phyloP scores from a whole-genome alignment of 495 filamentous ascomycete species.

The Aspergillus ellipticus region DNA sequence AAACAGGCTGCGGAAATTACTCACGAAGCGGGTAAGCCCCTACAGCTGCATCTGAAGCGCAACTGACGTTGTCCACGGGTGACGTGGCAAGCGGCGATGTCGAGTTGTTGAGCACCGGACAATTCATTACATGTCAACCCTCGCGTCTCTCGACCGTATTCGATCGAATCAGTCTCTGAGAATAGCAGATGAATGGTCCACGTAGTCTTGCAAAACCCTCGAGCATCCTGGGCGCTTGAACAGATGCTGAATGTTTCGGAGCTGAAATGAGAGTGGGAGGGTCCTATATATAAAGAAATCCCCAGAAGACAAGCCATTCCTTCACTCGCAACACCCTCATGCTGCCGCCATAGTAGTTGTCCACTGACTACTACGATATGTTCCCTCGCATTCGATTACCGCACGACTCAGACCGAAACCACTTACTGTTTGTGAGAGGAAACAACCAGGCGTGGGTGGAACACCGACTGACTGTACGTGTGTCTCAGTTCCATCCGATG shows the following conservation, averaged over 20 bases:
- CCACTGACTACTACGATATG: neutral
- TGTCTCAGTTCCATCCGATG: too few species aligned
- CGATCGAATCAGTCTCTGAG: conserved; percentile 18
- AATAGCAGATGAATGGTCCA: conserved; percentile 27
- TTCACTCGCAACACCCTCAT: neutral
- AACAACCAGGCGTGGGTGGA: too few species aligned
- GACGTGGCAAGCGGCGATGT: conserved; percentile 39
- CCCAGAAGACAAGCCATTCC: neutral
- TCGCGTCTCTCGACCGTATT: conserved; percentile 17
- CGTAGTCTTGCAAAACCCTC: conserved; percentile 24
- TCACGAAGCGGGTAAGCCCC: conserved; percentile 12
- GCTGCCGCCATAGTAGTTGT: neutral
- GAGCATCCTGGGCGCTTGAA: conserved; percentile 5
- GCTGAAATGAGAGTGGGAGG: too few species aligned
- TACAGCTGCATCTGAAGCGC: conserved; percentile 23
- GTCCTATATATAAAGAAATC: neutral
- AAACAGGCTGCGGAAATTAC: neutral
- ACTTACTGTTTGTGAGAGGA: too few species aligned
- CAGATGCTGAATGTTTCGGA: conserved; percentile 4
- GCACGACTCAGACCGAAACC: neutral
- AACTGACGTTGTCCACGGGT: conserved; percentile 28
- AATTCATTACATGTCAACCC: conserved; percentile 21
- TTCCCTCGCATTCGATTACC: neutral
- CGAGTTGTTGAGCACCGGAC: conserved; percentile 21
- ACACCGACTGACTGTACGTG: too few species aligned